Evolutionary conservation across 176 grass and related monocot genomes (phyloP), one percentile per base, ranked within the genome.

Genomic region (Avena eriantha): DNA sequence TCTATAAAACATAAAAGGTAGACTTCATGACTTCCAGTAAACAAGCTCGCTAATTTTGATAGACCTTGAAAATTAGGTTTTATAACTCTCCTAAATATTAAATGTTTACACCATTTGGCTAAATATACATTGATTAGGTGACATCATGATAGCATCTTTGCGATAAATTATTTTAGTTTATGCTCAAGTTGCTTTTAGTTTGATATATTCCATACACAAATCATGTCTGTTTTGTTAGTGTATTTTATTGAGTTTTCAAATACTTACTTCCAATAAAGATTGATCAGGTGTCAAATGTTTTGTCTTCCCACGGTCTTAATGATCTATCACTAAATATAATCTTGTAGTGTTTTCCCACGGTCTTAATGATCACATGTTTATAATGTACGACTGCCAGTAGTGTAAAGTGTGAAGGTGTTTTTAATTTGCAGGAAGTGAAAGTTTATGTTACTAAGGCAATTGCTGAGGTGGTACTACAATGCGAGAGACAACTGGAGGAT

Each of bases 361-460:
- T 21, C 19, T 7, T 19, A 19, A 56, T 8, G 18, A 15, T 56
- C 5, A 7, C 18, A 56, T 21, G 18, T 56, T 56, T 2, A 56
- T 56, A 56, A 56, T 56, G 18, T 56, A 21, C 54, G 0, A 2
- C 54, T 8, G 18, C 57, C 23, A 33, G 7, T 67, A 67, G 45
- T 56, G 1, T 18, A 6, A 56, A 56, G 18, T 18, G 17, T 21
- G 18, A 19, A 19, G 47, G 1, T 0, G 18, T 19, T 69, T 69
- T 2, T 1, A 35, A 68, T 18, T 16, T 68, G 33, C 67, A 73
- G 69, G 21, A 73, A 73, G 69, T 73, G 2, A 73, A 73, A 73
- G 39, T 73, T 73, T 73, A 73, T 43, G 69, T 73, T 47, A 73
- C 10, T 7, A 73, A 73, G 69, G 34, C 17, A 16, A 39, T 69